Evolutionary conservation across 805 yeast species (phyloP).

Genomic region (Wickerhamomyces hampshirensis): DNA sequence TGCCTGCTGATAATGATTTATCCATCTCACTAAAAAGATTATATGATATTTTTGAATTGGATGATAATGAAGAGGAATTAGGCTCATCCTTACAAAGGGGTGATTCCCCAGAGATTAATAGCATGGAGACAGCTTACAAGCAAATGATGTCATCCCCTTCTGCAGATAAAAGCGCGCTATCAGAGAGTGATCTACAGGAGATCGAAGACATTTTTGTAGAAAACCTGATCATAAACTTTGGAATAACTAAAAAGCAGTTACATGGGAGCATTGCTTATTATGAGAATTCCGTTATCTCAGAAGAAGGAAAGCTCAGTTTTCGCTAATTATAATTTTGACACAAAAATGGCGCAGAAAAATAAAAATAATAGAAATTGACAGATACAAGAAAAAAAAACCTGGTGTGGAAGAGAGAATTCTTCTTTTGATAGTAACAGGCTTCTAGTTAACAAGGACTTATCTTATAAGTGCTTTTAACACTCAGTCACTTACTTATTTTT

Average conservation of each 20-base stretch:
- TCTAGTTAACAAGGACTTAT: too few species aligned
- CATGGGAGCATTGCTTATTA: too few species aligned
- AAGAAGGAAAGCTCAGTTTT: too few species aligned
- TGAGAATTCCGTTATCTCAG: too few species aligned
- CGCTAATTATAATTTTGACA: too few species aligned
- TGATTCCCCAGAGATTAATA: slow-evolving; percentile 1
- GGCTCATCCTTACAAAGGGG: not conserved
- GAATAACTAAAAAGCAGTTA: slow-evolving; percentile 9
- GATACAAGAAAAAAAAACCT: too few species aligned
- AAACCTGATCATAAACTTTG: slow-evolving; percentile 13
- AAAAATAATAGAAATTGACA: too few species aligned
- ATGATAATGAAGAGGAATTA: slow-evolving; percentile 1
- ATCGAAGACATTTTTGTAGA: slow-evolving; percentile 9
- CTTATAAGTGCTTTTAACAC: too few species aligned
- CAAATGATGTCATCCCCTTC: not conserved
- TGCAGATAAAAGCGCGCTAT: not conserved
- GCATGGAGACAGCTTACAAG: slow-evolving; percentile 1
- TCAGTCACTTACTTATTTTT: too few species aligned
- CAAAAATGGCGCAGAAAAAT: too few species aligned
- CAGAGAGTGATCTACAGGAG: slow-evolving; percentile 3
- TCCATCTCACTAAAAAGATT: slow-evolving; percentile 19
- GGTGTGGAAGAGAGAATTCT: too few species aligned
- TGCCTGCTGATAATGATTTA: slow-evolving; percentile 22
- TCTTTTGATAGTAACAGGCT: too few species aligned
- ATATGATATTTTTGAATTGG: slow-evolving; percentile 20